A percentile compares a stretch with the other conserved stretches of the same genome.
Conservation (phyloP, 768 basidiomycete genomes). For the Myochromella boudieri region DNA sequence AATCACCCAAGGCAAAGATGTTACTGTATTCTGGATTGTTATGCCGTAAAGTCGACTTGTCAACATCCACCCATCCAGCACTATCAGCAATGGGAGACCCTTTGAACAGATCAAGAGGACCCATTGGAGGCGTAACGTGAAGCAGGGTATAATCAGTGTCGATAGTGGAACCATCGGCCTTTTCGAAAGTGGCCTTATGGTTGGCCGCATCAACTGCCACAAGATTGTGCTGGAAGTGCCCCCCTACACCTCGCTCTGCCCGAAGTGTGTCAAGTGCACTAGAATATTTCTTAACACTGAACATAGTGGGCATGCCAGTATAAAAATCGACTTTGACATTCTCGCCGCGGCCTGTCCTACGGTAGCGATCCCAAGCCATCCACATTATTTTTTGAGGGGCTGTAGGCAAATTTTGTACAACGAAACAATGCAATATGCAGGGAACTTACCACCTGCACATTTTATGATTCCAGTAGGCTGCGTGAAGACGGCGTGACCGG, state of each 20-base stretch:
- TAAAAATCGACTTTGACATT: constrained; percentile 75
- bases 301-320: constrained; percentile 94
- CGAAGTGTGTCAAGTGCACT: constrained; percentile 81
- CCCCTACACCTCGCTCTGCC: constrained; percentile 76
- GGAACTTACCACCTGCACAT: constrained; percentile 80
- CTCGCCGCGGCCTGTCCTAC: constrained; percentile 54
- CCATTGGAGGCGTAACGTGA: constrained; percentile 92
- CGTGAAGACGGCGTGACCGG: constrained; percentile 89
- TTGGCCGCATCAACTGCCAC: constrained; percentile 67
- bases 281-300: constrained; percentile 94
- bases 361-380: constrained; percentile 90
- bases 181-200: constrained; percentile 84
- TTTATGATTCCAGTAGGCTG: constrained; percentile 93
- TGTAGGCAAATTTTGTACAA: constrained; percentile 24
- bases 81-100: constrained; percentile 75
- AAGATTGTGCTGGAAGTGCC: constrained; percentile 81
- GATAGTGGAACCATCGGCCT: constrained; percentile 63
- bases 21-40: constrained; percentile 78
- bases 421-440: neutral
- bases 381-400: constrained; percentile 94
- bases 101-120: constrained; percentile 80
- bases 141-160: constrained; percentile 79
- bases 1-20: constrained; percentile 91
- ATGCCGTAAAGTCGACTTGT: constrained; percentile 79
- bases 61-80: constrained; percentile 88